phyloP scores from a whole-genome alignment of 2,329 filamentous ascomycete species.

The Anisogramma anomala region DNA sequence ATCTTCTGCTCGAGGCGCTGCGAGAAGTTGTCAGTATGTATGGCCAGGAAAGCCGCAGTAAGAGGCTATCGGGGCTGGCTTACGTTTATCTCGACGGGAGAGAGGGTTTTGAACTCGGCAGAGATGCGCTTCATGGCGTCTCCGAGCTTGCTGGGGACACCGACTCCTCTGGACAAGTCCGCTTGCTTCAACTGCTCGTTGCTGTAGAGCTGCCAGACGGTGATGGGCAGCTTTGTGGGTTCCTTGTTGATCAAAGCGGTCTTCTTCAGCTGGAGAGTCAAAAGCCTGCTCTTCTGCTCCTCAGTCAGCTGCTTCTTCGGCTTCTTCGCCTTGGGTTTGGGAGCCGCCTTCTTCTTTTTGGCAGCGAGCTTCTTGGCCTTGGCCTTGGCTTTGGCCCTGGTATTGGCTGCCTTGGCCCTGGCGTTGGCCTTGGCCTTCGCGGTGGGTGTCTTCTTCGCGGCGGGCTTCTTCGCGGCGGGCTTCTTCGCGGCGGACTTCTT shows the following conservation, averaged over 20 bases:
- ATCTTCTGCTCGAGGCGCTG: conserved; percentile 27
- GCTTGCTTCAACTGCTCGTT: conserved; percentile 21
- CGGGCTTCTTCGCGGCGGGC: conserved; percentile 4
- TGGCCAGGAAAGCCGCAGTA: neutral
- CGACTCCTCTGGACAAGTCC: neutral
- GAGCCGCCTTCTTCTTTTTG: conserved; percentile 19
- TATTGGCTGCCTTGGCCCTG: conserved; percentile 11
- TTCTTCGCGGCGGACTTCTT: conserved; percentile 18
- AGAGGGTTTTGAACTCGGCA: conserved; percentile 29
- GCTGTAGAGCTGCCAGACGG: conserved; percentile 29
- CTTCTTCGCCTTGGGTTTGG: conserved; percentile 18
- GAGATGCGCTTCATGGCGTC: conserved; percentile 20
- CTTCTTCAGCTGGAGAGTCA: conserved; percentile 28
- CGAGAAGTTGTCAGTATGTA: neutral
- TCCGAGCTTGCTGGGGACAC: conserved; percentile 10
- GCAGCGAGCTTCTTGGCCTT: conserved; percentile 18
- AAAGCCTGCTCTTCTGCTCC: conserved; percentile 26
- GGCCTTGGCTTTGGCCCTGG: conserved; percentile 13
- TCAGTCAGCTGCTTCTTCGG: conserved; percentile 24
- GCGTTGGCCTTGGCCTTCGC: conserved; percentile 6
- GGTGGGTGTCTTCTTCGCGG: conserved; percentile 17
- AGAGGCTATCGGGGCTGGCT: conserved; percentile 14
- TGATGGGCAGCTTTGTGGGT: conserved; percentile 23
- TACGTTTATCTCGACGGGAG: conserved; percentile 33
- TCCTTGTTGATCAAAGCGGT: conserved; percentile 29